Conservation (phyloP, 2,329 filamentous ascomycete species). For the Colletotrichum sp. region DNA sequence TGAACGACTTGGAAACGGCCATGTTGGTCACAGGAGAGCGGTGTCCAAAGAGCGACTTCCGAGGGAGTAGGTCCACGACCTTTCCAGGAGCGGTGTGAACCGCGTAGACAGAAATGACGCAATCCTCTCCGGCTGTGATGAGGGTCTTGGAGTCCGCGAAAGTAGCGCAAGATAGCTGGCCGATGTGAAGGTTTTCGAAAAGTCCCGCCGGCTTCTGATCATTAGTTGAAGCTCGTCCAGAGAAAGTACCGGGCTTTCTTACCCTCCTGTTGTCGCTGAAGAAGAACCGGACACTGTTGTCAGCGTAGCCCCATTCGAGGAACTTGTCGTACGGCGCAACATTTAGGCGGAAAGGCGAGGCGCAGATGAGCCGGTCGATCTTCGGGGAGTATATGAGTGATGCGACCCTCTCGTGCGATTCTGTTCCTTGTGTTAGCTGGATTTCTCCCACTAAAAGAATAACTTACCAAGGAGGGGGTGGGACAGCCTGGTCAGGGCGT, state of each 20-base stretch:
- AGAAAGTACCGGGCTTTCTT: slow-evolving; percentile 19
- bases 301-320: slow-evolving; percentile 94
- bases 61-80: slow-evolving; percentile 77
- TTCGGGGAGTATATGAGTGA: slow-evolving; percentile 81
- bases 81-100: slow-evolving; percentile 69
- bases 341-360: slow-evolving; percentile 84
- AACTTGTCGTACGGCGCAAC: slow-evolving; percentile 92
- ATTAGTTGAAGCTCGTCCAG: slow-evolving; percentile 28
- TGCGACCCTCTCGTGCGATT: slow-evolving; percentile 79
- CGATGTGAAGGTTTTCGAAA: slow-evolving; percentile 92
- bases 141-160: slow-evolving; percentile 92
- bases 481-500: slow-evolving; percentile 78
- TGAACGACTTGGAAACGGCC: slow-evolving; percentile 86
- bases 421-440: slow-evolving; percentile 30
- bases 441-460: background rate
- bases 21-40: slow-evolving; percentile 82
- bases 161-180: slow-evolving; percentile 81
- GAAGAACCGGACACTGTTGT: slow-evolving; percentile 92
- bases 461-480: slow-evolving; percentile 73
- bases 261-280: slow-evolving; percentile 81
- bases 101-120: slow-evolving; percentile 85
- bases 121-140: slow-evolving; percentile 91
- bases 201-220: slow-evolving; percentile 69
- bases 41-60: slow-evolving; percentile 88
- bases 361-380: slow-evolving; percentile 82